These are phyloP conservation scores for Colletotrichum tabaci DNA, from an alignment of 2,329 filamentous ascomycete genomes.

Conservation along the genomic window DNA sequence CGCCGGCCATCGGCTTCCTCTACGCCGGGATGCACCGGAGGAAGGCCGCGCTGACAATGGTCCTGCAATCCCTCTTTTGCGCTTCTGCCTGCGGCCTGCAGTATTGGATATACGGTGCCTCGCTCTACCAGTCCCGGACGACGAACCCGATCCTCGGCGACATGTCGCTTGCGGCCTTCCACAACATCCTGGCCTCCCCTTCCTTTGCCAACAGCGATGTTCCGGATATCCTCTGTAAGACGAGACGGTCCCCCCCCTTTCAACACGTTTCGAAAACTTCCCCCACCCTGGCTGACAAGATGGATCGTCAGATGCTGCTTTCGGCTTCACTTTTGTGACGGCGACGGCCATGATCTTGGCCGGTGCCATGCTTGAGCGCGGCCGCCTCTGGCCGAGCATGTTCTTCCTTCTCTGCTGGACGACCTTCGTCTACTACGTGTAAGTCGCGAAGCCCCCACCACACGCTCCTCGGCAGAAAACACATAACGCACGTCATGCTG, in stretches of 20 bases:
- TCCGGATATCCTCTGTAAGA: slow-evolving; percentile 53
- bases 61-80: slow-evolving; percentile 64
- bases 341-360: slow-evolving; percentile 58
- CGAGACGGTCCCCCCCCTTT: no score
- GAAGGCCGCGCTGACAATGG: slow-evolving; percentile 60
- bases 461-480: no score
- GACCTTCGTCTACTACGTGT: slow-evolving; percentile 72
- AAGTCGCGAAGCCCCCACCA: slow-evolving; percentile 14
- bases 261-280: no score
- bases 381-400: slow-evolving; percentile 63
- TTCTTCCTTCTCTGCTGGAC: slow-evolving; percentile 76
- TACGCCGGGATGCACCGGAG: slow-evolving; percentile 57
- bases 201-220: slow-evolving; percentile 55
- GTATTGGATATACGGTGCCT: slow-evolving; percentile 64
- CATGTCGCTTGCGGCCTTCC: slow-evolving; percentile 53
- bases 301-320: slow-evolving; percentile 48
- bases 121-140: slow-evolving; percentile 56
- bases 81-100: slow-evolving; percentile 61
- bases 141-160: slow-evolving; percentile 55
- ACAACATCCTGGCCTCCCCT: slow-evolving; percentile 54
- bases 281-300: not conserved
- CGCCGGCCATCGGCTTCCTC: slow-evolving; percentile 56
- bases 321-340: slow-evolving; percentile 56
- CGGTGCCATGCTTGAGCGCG: slow-evolving; percentile 56
- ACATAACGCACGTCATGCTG: no score